A percentile compares a stretch with the other conserved stretches of the same genome.
These are phyloP conservation scores for Datisca glomerata DNA, from an alignment of 306 rosid species.

Conservation along the genomic window DNA sequence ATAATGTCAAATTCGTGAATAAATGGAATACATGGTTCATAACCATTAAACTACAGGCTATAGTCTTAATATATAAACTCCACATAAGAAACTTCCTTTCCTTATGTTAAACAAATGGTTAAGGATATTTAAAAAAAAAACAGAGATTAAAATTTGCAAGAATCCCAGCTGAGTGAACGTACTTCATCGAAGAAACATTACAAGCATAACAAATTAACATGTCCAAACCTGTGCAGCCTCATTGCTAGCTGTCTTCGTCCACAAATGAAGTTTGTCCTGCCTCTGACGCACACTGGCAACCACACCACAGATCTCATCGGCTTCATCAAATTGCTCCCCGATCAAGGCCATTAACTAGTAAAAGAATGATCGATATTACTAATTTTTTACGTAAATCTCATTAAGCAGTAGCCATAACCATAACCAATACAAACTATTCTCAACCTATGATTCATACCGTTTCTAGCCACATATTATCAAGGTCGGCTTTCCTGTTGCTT, in stretches of 20 bases:
- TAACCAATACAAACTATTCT: not conserved
- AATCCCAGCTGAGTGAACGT: too few species aligned
- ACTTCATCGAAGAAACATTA: too few species aligned
- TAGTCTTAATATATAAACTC: too few species aligned
- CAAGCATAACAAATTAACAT: not conserved
- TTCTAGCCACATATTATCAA: slow-evolving; percentile 92
- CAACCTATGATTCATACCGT: slow-evolving; percentile 33
- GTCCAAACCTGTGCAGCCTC: slow-evolving; percentile 81
- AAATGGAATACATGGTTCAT: too few species aligned
- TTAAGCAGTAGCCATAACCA: not conserved
- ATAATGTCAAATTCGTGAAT: too few species aligned
- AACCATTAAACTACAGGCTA: too few species aligned
- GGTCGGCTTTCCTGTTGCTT: slow-evolving; percentile 41
- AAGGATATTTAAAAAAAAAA: too few species aligned
- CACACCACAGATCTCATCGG: slow-evolving; percentile 87
- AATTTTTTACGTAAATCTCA: slow-evolving; percentile 3
- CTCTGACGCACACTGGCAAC: slow-evolving; percentile 91
- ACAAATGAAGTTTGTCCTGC: slow-evolving; percentile 80
- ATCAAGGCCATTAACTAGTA: slow-evolving; percentile 87
- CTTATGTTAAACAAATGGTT: too few species aligned
- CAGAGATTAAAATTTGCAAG: too few species aligned
- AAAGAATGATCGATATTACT: slow-evolving; percentile 1
- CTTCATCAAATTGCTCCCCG: slow-evolving; percentile 91
- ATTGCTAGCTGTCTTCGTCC: slow-evolving; percentile 92
- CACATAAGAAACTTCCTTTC: too few species aligned